These are phyloP conservation scores for Mycocentrospora acerina DNA, from an alignment of 2,329 filamentous ascomycete species.

Conservation along the genomic window DNA sequence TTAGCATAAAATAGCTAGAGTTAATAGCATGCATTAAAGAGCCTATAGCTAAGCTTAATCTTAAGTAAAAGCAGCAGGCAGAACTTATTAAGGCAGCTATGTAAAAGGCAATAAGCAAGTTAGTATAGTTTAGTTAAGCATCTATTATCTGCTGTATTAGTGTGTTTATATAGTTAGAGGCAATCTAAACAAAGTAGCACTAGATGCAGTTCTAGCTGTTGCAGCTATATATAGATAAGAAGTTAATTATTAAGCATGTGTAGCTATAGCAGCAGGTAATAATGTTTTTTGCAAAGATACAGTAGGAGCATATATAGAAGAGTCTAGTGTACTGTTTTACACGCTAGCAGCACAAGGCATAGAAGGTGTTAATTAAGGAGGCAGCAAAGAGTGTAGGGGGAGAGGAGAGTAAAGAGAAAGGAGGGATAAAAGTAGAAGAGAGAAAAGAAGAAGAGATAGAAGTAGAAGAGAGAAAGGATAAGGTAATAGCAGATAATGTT, in stretches of 20 bases:
- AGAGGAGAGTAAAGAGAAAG: too few species aligned
- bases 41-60: constrained; percentile 4
- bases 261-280: constrained; percentile 16
- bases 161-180: too few species aligned
- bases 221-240: constrained; percentile 15
- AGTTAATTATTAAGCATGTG: constrained; percentile 6
- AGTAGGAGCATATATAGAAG: constrained; percentile 8
- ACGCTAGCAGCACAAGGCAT: constrained; percentile 6
- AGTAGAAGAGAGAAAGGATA: too few species aligned
- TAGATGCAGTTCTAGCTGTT: too few species aligned
- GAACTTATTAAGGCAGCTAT: constrained; percentile 12
- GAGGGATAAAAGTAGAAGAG: constrained; percentile 4
- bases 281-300: constrained; percentile 18
- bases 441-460: background rate
- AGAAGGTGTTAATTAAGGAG: constrained; percentile 7
- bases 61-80: constrained; percentile 1
- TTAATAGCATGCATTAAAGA: constrained; percentile 13
- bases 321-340: constrained; percentile 19
- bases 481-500: too few species aligned
- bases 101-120: constrained; percentile 12
- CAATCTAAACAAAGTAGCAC: too few species aligned
- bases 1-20: constrained; percentile 7
- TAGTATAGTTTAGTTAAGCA: too few species aligned
- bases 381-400: too few species aligned
- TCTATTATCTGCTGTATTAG: too few species aligned